phyloP scores from a whole-genome alignment of 2,329 filamentous ascomycete genomes.

The Lachnellula suecica region DNA sequence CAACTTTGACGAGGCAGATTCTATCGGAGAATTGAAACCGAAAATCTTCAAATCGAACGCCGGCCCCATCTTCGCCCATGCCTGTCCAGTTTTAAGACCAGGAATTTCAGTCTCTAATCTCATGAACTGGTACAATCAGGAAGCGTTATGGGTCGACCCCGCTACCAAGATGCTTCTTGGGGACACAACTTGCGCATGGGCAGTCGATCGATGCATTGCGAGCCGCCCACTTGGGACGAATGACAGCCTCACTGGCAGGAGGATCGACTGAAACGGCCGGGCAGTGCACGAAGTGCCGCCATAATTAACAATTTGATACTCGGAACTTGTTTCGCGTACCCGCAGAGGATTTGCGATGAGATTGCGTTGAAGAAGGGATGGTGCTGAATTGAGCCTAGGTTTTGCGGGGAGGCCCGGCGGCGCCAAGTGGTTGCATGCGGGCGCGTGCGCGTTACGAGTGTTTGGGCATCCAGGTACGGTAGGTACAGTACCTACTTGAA shows the following conservation, averaged over 20 bases:
- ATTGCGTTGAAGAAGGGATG: not conserved
- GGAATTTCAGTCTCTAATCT: not conserved
- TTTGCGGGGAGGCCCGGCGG: not conserved
- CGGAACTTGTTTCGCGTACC: not conserved
- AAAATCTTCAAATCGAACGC: not conserved
- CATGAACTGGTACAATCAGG: not conserved
- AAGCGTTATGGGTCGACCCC: not conserved
- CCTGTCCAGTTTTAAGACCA: not conserved
- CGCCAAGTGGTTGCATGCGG: not conserved
- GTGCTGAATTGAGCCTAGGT: not conserved
- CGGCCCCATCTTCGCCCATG: not conserved
- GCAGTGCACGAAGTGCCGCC: not conserved
- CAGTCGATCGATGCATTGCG: not conserved
- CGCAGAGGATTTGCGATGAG: not conserved
- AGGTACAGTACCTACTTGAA: not conserved
- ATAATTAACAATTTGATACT: not conserved
- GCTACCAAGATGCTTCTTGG: not conserved
- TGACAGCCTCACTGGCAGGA: not conserved
- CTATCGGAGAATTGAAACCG: not conserved
- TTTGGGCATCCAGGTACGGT: not conserved
- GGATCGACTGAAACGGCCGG: not conserved
- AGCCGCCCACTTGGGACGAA: not conserved
- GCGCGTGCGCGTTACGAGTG: not conserved
- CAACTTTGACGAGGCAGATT: not conserved
- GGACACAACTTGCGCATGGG: not conserved